Conservation (phyloP, 2,329 filamentous ascomycete species). For the Ophiostoma himal-ulmi region DNA sequence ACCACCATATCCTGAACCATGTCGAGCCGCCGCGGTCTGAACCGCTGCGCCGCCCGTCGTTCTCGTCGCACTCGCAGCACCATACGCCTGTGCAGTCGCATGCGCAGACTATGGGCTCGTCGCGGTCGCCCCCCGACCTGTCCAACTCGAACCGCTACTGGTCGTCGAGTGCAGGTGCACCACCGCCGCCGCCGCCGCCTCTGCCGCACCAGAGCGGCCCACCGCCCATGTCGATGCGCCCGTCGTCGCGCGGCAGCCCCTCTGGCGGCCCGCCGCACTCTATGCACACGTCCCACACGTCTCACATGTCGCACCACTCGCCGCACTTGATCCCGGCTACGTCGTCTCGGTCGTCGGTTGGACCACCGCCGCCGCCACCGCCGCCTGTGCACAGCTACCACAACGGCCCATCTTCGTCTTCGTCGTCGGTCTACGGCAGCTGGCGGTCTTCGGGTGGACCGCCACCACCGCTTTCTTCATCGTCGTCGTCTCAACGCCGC, state of each 20-base stretch:
- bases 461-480: neutral
- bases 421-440: slow-evolving; percentile 18
- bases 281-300: slow-evolving; percentile 14
- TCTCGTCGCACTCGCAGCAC: slow-evolving; percentile 5
- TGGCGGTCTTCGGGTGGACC: slow-evolving; percentile 22
- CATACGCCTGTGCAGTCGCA: slow-evolving; percentile 15
- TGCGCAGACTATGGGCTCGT: slow-evolving; percentile 11
- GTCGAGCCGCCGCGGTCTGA: slow-evolving; percentile 17
- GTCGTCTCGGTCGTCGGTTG: slow-evolving; percentile 12
- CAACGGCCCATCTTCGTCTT: slow-evolving; percentile 16
- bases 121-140: slow-evolving; percentile 20
- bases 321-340: slow-evolving; percentile 16
- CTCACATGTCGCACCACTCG: slow-evolving; percentile 17
- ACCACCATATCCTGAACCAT: slow-evolving; percentile 16
- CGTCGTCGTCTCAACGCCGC: slow-evolving; percentile 18
- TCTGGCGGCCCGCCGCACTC: slow-evolving; percentile 15
- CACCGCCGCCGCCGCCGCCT: slow-evolving; percentile 23
- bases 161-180: slow-evolving; percentile 9
- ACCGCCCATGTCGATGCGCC: slow-evolving; percentile 23
- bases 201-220: slow-evolving; percentile 20
- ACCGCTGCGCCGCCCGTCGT: slow-evolving; percentile 17
- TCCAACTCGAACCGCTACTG: slow-evolving; percentile 19
- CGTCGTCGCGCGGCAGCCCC: slow-evolving; percentile 20
- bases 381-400: slow-evolving; percentile 19
- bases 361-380: slow-evolving; percentile 16